Percentiles rank a stretch among this genome's conserved stretches.
Evolutionary conservation across 768 basidiomycete genomes (phyloP).

Genomic region (Lentinula edodes): DNA sequence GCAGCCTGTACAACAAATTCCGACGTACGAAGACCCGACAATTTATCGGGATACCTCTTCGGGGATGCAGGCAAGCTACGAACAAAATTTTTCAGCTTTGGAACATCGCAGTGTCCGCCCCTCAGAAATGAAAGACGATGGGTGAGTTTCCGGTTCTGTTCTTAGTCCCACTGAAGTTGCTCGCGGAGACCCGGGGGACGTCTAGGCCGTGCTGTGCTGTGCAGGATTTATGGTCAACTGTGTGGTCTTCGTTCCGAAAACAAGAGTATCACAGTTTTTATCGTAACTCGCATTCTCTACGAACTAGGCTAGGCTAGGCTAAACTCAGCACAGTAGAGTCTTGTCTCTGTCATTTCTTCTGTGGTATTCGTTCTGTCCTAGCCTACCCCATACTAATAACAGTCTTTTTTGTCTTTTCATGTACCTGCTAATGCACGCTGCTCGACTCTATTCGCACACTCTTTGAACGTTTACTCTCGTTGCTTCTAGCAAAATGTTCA

Average conservation of each 20-base stretch:
- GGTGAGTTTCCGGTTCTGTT: conserved; percentile 59
- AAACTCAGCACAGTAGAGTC: conserved; percentile 69
- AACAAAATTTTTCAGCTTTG: conserved; percentile 36
- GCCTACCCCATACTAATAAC: conserved; percentile 78
- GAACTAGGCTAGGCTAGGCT: conserved; percentile 73
- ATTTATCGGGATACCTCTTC: conserved; percentile 36
- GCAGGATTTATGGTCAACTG: neutral
- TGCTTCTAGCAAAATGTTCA: conserved; percentile 95
- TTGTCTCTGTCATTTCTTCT: conserved; percentile 46
- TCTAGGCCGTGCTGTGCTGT: neutral
- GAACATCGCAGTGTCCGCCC: conserved; percentile 65
- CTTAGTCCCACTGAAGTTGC: neutral
- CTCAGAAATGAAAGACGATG: conserved; percentile 96
- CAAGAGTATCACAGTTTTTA: neutral
- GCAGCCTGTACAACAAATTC: conserved; percentile 61
- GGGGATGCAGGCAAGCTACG: conserved; percentile 31
- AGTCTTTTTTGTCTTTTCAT: conserved; percentile 32
- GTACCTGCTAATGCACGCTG: conserved; percentile 18
- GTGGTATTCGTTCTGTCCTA: conserved; percentile 63
- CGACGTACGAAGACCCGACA: conserved; percentile 66
- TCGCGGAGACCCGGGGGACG: neutral
- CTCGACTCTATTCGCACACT: conserved; percentile 16
- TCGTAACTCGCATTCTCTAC: conserved; percentile 46
- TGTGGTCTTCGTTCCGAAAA: conserved; percentile 18
- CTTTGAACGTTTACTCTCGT: conserved; percentile 1